Conservation (phyloP, 345 rosid species). For the Pugionium dolabratum region DNA sequence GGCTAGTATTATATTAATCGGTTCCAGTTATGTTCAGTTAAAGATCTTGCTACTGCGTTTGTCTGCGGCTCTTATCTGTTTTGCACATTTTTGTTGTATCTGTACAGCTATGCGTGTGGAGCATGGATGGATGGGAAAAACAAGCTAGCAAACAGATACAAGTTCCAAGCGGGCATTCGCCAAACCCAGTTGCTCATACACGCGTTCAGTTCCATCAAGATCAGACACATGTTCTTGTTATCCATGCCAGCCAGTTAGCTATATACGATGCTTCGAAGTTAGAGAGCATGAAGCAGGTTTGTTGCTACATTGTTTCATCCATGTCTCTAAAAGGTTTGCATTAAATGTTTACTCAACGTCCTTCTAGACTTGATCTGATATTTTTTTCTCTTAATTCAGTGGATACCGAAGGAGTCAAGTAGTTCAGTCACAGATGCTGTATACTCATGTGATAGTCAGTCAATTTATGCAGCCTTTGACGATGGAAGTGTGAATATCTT, state of each 20-base stretch:
- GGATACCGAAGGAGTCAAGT: constrained; percentile 45
- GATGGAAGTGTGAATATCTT: constrained; percentile 47
- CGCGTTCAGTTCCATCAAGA: constrained; percentile 52
- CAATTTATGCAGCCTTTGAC: constrained; percentile 44
- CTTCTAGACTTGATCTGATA: not conserved
- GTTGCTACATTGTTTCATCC: not conserved
- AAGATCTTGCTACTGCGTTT: constrained; percentile 1
- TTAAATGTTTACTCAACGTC: not conserved
- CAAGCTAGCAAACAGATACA: constrained; percentile 46
- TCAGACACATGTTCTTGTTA: constrained; percentile 43
- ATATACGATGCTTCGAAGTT: constrained; percentile 46
- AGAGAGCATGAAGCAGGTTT: constrained; percentile 46
- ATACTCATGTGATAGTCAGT: constrained; percentile 51
- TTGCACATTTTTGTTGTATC: not conserved
- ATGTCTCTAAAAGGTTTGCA: not conserved
- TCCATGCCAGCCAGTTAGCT: constrained; percentile 47
- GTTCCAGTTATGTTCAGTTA: not conserved
- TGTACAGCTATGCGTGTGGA: constrained; percentile 71
- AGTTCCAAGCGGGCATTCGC: constrained; percentile 40
- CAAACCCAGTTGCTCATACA: constrained; percentile 46
- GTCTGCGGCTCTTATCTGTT: constrained; percentile 16
- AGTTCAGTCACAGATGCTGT: constrained; percentile 48
- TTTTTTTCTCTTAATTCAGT: constrained; percentile 30
- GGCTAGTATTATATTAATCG: constrained; percentile 6
- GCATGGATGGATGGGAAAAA: constrained; percentile 80